Evolutionary conservation across 768 basidiomycete genomes (phyloP), one percentile per base, ranked within the genome.

Genomic region (Suillus luteus): DNA sequence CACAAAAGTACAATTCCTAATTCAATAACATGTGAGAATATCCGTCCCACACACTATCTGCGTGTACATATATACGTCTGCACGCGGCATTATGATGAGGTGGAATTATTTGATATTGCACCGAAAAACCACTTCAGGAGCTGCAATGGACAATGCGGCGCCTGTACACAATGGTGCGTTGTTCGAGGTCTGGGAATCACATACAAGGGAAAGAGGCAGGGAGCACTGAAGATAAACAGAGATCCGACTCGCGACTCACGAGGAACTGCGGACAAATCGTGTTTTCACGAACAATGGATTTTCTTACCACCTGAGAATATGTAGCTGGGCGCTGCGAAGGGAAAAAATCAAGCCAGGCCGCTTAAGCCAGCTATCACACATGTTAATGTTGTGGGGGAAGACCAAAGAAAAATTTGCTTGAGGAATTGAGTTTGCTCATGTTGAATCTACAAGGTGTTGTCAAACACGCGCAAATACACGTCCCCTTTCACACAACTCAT

Each of bases 151-250:
- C 52, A 38, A 19, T 73, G 74, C 72, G 68, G 72, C 72, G 57
- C 74, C 72, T 75, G 72, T 73, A 73, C 72, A 73, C 72, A 64
- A 17, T 61, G 74, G 72, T 73, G 72, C 72, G 60, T 44, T n/a
- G 37, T n/a, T 44, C 51, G 62, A 51, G 33, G 24, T 24, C 9
- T 17, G 24, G 3, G 15, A 14, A 31, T 52, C 10, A 19, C 7
- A 27, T 17, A 5, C 17, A 19, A 58, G 3, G 17, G 22, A 58
- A 27, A 9, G 10, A 27, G 5, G 55, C 5, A 48, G 22, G 22
- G 10, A 14, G 24, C 19, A 11, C 8, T 3, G 15, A 57, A 8
- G 4, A 11, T 10, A 24, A 7, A 27, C 15, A 51, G 15, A 51
- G 14, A 27, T 51, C 49, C 1, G 3, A 27, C 24, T 27, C 15